A percentile compares a stretch with the other conserved stretches of the same genome.
These are phyloP conservation scores for Trichoderma asperelloides DNA, from an alignment of 495 filamentous ascomycete genomes.

Conservation along the genomic window DNA sequence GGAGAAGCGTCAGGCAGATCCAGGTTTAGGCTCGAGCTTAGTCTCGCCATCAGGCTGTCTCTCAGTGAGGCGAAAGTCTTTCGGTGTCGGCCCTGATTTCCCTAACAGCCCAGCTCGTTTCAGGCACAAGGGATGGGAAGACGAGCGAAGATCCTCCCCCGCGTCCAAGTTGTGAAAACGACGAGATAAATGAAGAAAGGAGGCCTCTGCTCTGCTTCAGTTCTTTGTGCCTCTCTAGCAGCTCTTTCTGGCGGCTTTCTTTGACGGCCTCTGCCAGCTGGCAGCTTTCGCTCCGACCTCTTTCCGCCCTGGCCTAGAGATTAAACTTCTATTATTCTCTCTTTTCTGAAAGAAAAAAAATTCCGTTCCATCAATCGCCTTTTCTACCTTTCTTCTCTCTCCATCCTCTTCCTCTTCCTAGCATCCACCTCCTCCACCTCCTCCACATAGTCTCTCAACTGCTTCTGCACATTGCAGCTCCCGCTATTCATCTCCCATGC, in stretches of 20 bases:
- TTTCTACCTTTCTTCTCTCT: background rate
- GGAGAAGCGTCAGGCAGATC: background rate
- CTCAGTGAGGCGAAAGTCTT: background rate
- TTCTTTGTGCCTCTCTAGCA: background rate
- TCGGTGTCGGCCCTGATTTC: background rate
- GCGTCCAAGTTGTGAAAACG: too few species aligned
- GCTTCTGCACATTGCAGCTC: background rate
- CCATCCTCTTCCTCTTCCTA: background rate
- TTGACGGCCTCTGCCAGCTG: background rate
- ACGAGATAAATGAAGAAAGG: too few species aligned
- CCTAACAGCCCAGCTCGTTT: background rate
- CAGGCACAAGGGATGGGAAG: background rate
- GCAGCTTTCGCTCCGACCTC: background rate
- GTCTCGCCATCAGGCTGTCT: background rate
- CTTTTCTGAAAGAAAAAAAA: background rate
- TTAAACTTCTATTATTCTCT: background rate
- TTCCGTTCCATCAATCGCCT: background rate
- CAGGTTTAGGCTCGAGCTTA: background rate
- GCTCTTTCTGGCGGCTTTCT: background rate
- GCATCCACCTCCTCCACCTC: too few species aligned
- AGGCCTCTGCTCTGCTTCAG: background rate
- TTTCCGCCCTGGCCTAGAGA: background rate
- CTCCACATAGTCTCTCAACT: too few species aligned
- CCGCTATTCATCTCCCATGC: background rate
- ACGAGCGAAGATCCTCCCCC: background rate